phyloP scores from a whole-genome alignment of 2,329 filamentous ascomycete species.

The Botrytis paeoniae region DNA sequence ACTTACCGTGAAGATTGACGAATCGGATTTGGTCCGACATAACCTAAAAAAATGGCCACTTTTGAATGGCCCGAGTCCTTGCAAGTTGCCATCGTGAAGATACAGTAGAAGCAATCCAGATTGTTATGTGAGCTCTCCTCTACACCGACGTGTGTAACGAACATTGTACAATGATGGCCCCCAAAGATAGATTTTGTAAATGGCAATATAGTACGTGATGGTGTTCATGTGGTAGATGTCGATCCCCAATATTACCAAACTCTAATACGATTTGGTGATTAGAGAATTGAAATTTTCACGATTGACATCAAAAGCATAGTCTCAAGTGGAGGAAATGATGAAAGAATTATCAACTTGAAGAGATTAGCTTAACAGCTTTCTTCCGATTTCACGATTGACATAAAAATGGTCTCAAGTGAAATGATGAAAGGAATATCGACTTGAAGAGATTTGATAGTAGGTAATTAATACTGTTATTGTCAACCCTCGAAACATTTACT shows the following conservation, averaged over 20 bases:
- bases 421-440: background rate
- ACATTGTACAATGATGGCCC: background rate
- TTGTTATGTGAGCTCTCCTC: background rate
- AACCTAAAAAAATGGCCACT: background rate
- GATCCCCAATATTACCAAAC: background rate
- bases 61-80: background rate
- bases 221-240: background rate
- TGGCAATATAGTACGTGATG: background rate
- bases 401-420: background rate
- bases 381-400: background rate
- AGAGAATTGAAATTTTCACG: background rate
- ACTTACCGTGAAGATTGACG: background rate
- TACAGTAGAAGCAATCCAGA: background rate
- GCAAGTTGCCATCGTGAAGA: background rate
- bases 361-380: background rate
- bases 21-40: background rate
- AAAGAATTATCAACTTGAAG: background rate
- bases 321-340: background rate
- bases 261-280: background rate
- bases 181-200: background rate
- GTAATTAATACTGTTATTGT: background rate
- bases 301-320: background rate
- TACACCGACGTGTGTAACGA: background rate
- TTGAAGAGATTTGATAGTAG: background rate
- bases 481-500: background rate